Evolutionary conservation across 495 filamentous ascomycete genomes (phyloP).

Genomic region (Hypoxylon trugodes): DNA sequence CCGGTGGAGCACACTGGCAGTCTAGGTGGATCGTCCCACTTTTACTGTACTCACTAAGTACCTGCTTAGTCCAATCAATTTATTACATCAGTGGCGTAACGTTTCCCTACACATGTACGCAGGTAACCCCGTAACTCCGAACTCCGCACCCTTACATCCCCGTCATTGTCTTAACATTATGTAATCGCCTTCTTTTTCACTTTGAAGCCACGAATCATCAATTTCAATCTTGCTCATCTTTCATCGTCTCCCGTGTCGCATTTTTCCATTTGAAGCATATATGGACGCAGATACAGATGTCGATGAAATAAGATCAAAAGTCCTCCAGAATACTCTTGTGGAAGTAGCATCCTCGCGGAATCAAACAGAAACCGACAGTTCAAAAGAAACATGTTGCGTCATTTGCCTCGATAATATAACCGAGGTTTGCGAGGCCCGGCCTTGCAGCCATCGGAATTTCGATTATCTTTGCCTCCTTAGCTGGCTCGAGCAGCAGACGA

Average conservation of each 20-base stretch:
- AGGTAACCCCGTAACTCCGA: too few species aligned
- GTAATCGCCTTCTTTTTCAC: neutral
- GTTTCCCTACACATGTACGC: too few species aligned
- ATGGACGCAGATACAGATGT: constrained; percentile 43
- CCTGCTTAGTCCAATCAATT: neutral
- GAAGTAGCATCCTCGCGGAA: constrained; percentile 50
- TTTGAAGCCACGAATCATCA: neutral
- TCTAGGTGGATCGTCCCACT: too few species aligned
- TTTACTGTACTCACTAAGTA: neutral
- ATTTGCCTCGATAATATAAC: constrained; percentile 80
- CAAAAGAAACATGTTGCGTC: constrained; percentile 61
- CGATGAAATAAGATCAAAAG: constrained; percentile 51
- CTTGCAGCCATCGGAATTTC: constrained; percentile 82
- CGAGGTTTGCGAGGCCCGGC: constrained; percentile 72
- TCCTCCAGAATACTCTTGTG: constrained; percentile 57
- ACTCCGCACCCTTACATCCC: neutral
- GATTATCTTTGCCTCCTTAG: constrained; percentile 85
- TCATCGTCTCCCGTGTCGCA: neutral
- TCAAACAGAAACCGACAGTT: constrained; percentile 21
- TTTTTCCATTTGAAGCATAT: neutral
- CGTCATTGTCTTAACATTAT: neutral
- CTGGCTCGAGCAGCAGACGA: constrained; percentile 78
- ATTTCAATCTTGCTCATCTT: too few species aligned
- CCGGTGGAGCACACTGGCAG: too few species aligned
- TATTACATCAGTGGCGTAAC: constrained; percentile 7